These are phyloP conservation scores for Amylocarpus encephaloides DNA, from an alignment of 2,329 filamentous ascomycete species.

Conservation along the genomic window DNA sequence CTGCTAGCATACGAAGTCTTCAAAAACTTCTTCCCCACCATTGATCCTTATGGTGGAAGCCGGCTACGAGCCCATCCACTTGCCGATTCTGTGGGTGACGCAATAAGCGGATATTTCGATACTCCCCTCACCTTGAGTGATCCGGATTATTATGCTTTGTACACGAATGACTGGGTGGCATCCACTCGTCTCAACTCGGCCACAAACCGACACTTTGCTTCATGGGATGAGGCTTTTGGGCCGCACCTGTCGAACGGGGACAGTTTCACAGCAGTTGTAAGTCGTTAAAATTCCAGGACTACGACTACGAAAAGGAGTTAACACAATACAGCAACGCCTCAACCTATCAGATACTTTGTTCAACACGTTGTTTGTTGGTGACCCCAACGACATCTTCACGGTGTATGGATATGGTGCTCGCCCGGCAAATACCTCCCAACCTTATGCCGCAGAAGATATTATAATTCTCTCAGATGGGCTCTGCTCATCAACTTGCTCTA, in stretches of 20 bases:
- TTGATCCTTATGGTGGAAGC: conserved; percentile 23
- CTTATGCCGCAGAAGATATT: conserved; percentile 37
- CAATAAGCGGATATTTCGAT: conserved; percentile 22
- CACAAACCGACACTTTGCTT: conserved; percentile 18
- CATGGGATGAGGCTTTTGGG: conserved; percentile 21
- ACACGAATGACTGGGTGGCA: conserved; percentile 20
- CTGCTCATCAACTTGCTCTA: conserved; percentile 52
- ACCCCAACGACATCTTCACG: conserved; percentile 21
- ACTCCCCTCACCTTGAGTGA: conserved; percentile 3
- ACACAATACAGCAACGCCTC: conserved; percentile 18
- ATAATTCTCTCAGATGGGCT: conserved; percentile 49
- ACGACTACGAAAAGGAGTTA: not conserved
- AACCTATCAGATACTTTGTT: conserved; percentile 21
- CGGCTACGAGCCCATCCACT: conserved; percentile 21
- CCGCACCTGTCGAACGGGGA: conserved; percentile 18
- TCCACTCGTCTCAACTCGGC: conserved; percentile 16
- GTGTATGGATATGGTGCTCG: conserved; percentile 25
- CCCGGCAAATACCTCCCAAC: conserved; percentile 15
- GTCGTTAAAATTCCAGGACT: not conserved
- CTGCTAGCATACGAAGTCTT: conserved; percentile 52
- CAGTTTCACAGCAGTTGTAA: conserved; percentile 20
- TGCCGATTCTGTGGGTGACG: conserved; percentile 17
- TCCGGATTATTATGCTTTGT: conserved; percentile 15
- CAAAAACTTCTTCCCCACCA: conserved; percentile 32
- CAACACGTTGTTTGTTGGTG: conserved; percentile 14